Evolutionary conservation across 495 filamentous ascomycete genomes (phyloP), one percentile per base, ranked within the genome.

Genomic region (Trichoderma parareesei): DNA sequence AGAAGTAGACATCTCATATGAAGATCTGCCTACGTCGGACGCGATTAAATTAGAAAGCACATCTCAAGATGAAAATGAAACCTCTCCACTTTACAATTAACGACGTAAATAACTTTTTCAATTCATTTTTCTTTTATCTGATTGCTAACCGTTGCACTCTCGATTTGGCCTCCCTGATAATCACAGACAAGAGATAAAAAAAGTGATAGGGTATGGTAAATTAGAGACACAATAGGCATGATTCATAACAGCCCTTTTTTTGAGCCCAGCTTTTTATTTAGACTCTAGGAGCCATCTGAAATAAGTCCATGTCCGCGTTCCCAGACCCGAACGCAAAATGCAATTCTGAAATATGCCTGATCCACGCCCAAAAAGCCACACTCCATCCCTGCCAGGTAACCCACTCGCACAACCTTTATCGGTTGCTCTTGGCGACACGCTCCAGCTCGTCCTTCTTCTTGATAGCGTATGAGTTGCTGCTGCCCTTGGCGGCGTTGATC

Each of bases 371-470:
- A 46, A 44, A 63, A 63, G 42, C 40, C 61, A 42, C 61, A 42
- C 53, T 57, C 53, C 53, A 57, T 57, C 53, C 53, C 27, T 35
- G 53, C 53, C 53, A 57, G 53, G 53, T 57, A 48, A 57, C 33
- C 53, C 69, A 68, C 70, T 27, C 40, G 33, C 61, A 46, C 38
- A 44, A 41, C 38, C 64, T 78, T 80, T 98, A 98, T 88, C 94
- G 90, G 87, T 98, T 98, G 83, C 86, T 90, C 91, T 98, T 98
- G 80, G 94, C 94, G 77, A 98, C 94, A 89, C 94, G 94, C 88
- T 98, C 94, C 82, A 99, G 79, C 88, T 99, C 95, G 79, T 99
- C 94, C 92, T 99, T 99, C 91, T 99, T 99, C 91, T 99, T 99
- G 86, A 99, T 99, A 69, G 94, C 94, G 77, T 98, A 99, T 68